Percentiles rank a stretch among this genome's conserved stretches.
Evolutionary conservation across 495 filamentous ascomycete species (phyloP).

Genomic region (Hypoxylon fragiforme): DNA sequence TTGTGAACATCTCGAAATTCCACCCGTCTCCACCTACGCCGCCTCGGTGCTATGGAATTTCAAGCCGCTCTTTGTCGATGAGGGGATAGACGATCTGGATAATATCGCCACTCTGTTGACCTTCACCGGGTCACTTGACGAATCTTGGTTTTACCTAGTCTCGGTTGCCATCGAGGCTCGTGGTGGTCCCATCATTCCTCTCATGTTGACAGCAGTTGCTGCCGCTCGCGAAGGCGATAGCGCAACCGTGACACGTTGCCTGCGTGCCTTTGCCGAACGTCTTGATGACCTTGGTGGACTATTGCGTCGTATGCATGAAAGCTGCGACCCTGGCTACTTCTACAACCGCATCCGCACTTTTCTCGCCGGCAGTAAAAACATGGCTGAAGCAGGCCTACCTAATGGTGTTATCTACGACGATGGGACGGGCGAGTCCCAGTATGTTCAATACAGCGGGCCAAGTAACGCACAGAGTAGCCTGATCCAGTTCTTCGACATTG

Average conservation of each 20-base stretch:
- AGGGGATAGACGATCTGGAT: slow-evolving; percentile 76
- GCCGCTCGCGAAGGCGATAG: slow-evolving; percentile 76
- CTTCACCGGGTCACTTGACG: slow-evolving; percentile 93
- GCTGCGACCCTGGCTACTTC: slow-evolving; percentile 90
- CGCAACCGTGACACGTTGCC: slow-evolving; percentile 69
- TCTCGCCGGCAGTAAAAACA: slow-evolving; percentile 94
- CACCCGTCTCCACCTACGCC: slow-evolving; percentile 93
- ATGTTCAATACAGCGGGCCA: slow-evolving; percentile 82
- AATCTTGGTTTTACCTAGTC: slow-evolving; percentile 97
- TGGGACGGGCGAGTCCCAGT: slow-evolving; percentile 64
- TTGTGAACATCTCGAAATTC: slow-evolving; percentile 80
- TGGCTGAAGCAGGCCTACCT: slow-evolving; percentile 88
- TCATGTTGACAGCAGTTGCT: slow-evolving; percentile 84
- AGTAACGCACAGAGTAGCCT: slow-evolving; percentile 95
- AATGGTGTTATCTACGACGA: slow-evolving; percentile 86
- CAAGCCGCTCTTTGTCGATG: slow-evolving; percentile 80
- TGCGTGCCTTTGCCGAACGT: slow-evolving; percentile 78
- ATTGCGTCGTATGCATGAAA: slow-evolving; percentile 85
- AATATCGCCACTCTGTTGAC: slow-evolving; percentile 85
- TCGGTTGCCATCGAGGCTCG: slow-evolving; percentile 95
- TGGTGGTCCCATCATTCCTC: slow-evolving; percentile 81
- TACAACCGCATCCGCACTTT: slow-evolving; percentile 93
- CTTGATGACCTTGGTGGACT: slow-evolving; percentile 79
- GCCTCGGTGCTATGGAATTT: slow-evolving; percentile 95
- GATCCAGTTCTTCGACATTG: slow-evolving; percentile 92